Evolutionary conservation across 2,329 filamentous ascomycete species (phyloP), one percentile per base, ranked within the genome.

Genomic region (Aspergillus pseudoviridinutans): DNA sequence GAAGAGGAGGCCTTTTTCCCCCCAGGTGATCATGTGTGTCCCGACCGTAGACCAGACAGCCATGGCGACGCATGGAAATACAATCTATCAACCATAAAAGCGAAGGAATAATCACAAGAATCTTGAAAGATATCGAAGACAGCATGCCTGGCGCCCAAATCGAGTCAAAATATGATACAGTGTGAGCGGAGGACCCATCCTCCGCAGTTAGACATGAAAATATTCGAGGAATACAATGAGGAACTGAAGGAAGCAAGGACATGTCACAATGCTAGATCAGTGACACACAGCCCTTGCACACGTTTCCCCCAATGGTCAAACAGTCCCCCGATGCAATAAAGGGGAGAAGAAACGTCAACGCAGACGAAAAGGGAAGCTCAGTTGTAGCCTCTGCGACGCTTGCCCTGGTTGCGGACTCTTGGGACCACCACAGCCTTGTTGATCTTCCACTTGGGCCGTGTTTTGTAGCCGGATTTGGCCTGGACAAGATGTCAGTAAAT

Each of bases 351-450:
- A 47, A 35, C 51, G 56, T 54, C 47, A 58, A 50, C 47, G 51
- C 47, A 54, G 55, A 41, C 41, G 22, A 47, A 24, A 49, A 41
- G 49, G 49, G 24, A 49, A 47, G 52, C 56, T 62, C 74, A 80
- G 56, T 77, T 84, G 80, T 89, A 89, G 72, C 82, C 79, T 76
- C 87, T 87, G 67, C 82, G 79, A 70, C 92, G 86, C 82, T 93
- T 95, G 76, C 93, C 93, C 78, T 96, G 89, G 80, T 97, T 97
- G 69, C 94, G 87, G 56, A 85, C 84, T 68, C 92, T 86, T 59
- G 92, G 84, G 62, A 88, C 85, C 50, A 97, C 91, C 62, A 99
- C 89, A 79, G 89, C 92, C 74, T 89, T 94, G 82, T 97, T 97
- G 77, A 89, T 79, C 75, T 97, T 97, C 77, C 87, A 84, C 80